Evolutionary conservation across 495 filamentous ascomycete genomes (phyloP).

Genomic region (Penicillium egyptiacum): DNA sequence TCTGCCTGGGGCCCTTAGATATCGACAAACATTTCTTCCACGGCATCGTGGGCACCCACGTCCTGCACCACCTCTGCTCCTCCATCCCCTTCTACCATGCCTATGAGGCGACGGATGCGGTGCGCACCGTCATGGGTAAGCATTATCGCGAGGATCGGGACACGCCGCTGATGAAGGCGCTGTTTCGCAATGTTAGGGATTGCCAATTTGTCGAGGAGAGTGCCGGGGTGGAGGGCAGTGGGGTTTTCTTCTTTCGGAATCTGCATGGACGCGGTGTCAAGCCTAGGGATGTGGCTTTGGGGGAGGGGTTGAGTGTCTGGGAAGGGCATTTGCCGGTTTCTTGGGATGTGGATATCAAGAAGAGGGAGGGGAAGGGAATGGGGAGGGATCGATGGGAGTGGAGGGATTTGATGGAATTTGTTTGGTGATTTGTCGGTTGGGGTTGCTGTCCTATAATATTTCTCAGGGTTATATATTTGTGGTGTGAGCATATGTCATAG

Average conservation of each 20-base stretch:
- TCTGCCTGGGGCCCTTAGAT: slow-evolving; percentile 54
- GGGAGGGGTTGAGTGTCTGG: background rate
- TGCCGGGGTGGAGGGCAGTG: background rate
- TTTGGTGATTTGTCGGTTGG: background rate
- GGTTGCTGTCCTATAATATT: background rate
- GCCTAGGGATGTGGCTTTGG: background rate
- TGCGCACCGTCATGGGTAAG: background rate
- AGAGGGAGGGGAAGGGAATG: background rate
- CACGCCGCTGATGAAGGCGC: background rate
- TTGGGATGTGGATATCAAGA: background rate
- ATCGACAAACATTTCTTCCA: slow-evolving; percentile 74
- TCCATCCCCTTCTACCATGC: slow-evolving; percentile 75
- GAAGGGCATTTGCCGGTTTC: background rate
- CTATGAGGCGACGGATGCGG: slow-evolving; percentile 6
- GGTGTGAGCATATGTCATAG: background rate
- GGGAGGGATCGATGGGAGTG: background rate
- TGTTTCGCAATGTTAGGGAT: background rate
- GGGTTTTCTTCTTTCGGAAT: background rate
- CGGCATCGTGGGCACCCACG: slow-evolving; percentile 80
- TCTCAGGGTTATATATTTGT: too few species aligned
- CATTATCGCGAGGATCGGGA: background rate
- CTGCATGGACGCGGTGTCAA: background rate
- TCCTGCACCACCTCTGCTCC: slow-evolving; percentile 76
- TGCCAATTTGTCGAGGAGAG: background rate
- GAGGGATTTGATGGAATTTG: background rate